Evolutionary conservation across 108 stramenopile genomes (phyloP).

Genomic region (Mayamaea pseudoterrestris): DNA sequence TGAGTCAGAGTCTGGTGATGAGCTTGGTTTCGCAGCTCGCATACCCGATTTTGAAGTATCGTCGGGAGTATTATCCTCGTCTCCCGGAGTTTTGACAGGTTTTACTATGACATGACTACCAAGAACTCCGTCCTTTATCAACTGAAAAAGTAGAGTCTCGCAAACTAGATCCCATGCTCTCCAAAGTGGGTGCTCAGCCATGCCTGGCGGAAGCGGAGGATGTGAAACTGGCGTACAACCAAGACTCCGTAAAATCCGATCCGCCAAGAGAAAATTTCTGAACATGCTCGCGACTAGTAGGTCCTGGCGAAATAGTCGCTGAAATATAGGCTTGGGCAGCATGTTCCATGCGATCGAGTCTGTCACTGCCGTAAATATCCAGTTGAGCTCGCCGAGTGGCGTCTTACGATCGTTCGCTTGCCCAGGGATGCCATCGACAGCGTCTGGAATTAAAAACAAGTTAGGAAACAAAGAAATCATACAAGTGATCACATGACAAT

Average conservation of each 20-base stretch:
- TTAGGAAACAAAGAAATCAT: no score
- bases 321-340: slow-evolving; percentile 90
- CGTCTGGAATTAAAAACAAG: slow-evolving; percentile 26
- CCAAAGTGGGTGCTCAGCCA: slow-evolving; percentile 94
- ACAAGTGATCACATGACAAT: no score
- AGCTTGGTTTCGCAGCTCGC: not conserved
- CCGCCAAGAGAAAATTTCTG: slow-evolving; percentile 98
- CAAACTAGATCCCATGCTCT: slow-evolving; percentile 97
- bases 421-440: slow-evolving; percentile 90
- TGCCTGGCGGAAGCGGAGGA: slow-evolving; percentile 89
- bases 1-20: not conserved
- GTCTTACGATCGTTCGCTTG: slow-evolving; percentile 83
- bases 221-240: slow-evolving; percentile 86
- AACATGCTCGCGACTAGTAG: slow-evolving; percentile 92
- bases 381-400: slow-evolving; percentile 92
- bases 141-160: slow-evolving; percentile 80
- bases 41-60: not conserved
- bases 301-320: slow-evolving; percentile 95
- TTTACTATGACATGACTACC: slow-evolving; percentile 5
- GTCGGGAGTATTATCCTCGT: not conserved
- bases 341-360: slow-evolving; percentile 99
- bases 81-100: not conserved
- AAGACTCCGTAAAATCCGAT: slow-evolving; percentile 82
- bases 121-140: slow-evolving; percentile 61
- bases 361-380: slow-evolving; percentile 98